Conservation (phyloP, 805 yeast species). For the Metschnikowia lachancei region DNA sequence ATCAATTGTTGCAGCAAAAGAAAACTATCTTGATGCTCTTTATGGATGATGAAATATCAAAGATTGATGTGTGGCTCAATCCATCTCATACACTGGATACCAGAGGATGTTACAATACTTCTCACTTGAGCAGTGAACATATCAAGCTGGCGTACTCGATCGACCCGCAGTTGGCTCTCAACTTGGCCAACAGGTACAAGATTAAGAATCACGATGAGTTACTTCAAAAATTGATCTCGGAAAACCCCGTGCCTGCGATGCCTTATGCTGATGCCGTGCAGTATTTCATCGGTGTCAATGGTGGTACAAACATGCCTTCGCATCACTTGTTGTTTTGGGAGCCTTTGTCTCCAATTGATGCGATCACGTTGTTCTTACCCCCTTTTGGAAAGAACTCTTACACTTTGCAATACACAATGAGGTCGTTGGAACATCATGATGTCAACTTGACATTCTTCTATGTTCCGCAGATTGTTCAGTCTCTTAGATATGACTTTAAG, state of each 20-base stretch:
- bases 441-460: constrained; percentile 89
- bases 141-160: constrained; percentile 58
- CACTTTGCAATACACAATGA: constrained; percentile 82
- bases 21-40: constrained; percentile 57
- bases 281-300: constrained; percentile 45
- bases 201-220: constrained; percentile 37
- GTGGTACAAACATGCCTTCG: constrained; percentile 36
- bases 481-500: constrained; percentile 72
- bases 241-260: constrained; percentile 59
- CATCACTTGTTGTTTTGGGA: constrained; percentile 63
- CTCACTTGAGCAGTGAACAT: constrained; percentile 37
- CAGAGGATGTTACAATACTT: constrained; percentile 34
- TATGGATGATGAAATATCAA: constrained; percentile 70
- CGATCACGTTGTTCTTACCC: constrained; percentile 80
- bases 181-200: constrained; percentile 61
- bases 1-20: constrained; percentile 43
- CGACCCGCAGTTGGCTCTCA: constrained; percentile 71
- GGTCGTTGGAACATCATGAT: constrained; percentile 84
- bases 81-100: constrained; percentile 49
- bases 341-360: constrained; percentile 75
- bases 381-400: constrained; percentile 63
- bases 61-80: constrained; percentile 73
- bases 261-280: constrained; percentile 58
- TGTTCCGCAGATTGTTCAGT: constrained; percentile 96
- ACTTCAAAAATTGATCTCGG: constrained; percentile 45